Evolutionary conservation across 768 basidiomycete genomes (phyloP).

Genomic region (Rhizopogon roseolus): DNA sequence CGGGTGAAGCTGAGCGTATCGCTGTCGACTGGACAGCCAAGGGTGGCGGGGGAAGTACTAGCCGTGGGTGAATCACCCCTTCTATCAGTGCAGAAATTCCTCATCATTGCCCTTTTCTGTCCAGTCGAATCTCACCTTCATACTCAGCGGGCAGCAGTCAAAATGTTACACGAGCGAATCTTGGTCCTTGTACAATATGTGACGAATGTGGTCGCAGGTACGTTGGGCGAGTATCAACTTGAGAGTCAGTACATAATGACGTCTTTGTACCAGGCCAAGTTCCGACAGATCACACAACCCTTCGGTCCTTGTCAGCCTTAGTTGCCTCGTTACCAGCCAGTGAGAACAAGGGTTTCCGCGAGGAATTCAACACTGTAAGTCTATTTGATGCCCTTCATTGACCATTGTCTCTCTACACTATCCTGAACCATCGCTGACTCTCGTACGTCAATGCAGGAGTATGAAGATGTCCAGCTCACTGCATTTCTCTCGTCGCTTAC

Average conservation of each 20-base stretch:
- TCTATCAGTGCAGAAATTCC: neutral
- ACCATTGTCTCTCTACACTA: neutral
- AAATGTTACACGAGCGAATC: slow-evolving; percentile 94
- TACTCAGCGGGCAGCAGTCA: slow-evolving; percentile 90
- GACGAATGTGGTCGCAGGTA: slow-evolving; percentile 68
- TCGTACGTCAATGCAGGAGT: slow-evolving; percentile 56
- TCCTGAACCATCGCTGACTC: neutral
- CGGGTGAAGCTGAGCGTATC: slow-evolving; percentile 97
- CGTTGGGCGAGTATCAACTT: slow-evolving; percentile 10
- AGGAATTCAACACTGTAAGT: slow-evolving; percentile 84
- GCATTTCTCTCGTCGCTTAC: slow-evolving; percentile 85
- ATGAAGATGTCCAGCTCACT: slow-evolving; percentile 92
- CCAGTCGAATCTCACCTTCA: slow-evolving; percentile 88
- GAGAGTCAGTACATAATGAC: neutral
- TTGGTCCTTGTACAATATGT: slow-evolving; percentile 85
- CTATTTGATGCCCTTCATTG: neutral
- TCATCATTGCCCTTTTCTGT: neutral
- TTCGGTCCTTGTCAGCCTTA: slow-evolving; percentile 82
- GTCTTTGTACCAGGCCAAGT: slow-evolving; percentile 49
- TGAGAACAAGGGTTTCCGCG: slow-evolving; percentile 74
- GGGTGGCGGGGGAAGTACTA: slow-evolving; percentile 78
- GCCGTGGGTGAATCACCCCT: slow-evolving; percentile 45
- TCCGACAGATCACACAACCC: slow-evolving; percentile 70
- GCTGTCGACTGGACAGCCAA: slow-evolving; percentile 95
- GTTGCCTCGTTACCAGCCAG: slow-evolving; percentile 86